These are phyloP conservation scores for Candida succiphila DNA, from an alignment of 805 yeast species.

Conservation along the genomic window DNA sequence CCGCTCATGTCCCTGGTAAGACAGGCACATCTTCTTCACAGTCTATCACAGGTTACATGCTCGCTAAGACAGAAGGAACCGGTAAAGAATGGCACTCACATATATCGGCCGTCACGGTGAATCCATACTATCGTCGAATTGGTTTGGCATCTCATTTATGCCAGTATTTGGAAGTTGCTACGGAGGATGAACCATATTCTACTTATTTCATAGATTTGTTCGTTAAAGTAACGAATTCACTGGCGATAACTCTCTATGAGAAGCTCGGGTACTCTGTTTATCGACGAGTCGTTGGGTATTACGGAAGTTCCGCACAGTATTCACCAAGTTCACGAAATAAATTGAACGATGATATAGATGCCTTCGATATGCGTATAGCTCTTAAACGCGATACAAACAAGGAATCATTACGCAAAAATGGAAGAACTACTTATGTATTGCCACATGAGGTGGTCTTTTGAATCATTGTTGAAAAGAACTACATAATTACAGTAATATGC, in stretches of 20 bases:
- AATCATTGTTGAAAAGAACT: no score
- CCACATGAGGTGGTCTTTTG: conserved; percentile 64
- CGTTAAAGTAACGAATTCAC: conserved; percentile 74
- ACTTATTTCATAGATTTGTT: conserved; percentile 85
- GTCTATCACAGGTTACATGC: conserved; percentile 62
- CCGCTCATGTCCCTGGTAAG: conserved; percentile 6
- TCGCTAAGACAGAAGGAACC: conserved; percentile 93
- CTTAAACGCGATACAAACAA: conserved; percentile 44
- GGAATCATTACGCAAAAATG: conserved; percentile 49
- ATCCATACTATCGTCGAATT: conserved; percentile 70
- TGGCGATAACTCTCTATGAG: conserved; percentile 79
- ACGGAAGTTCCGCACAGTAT: conserved; percentile 43
- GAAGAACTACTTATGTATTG: conserved; percentile 45
- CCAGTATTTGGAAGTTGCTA: conserved; percentile 57
- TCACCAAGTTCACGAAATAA: conserved; percentile 23
- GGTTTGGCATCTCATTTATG: conserved; percentile 82
- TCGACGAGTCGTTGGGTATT: conserved; percentile 84
- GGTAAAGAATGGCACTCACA: conserved; percentile 91
- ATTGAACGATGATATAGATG: conserved; percentile 65
- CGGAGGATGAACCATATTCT: conserved; percentile 65
- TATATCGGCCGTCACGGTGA: conserved; percentile 90
- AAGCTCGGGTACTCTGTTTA: conserved; percentile 78
- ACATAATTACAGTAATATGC: neutral
- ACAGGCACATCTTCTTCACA: conserved; percentile 1
- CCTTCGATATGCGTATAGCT: conserved; percentile 75